Conservation (phyloP, 1,139 yeast genomes). For the Arxiozyma heterogenica region DNA sequence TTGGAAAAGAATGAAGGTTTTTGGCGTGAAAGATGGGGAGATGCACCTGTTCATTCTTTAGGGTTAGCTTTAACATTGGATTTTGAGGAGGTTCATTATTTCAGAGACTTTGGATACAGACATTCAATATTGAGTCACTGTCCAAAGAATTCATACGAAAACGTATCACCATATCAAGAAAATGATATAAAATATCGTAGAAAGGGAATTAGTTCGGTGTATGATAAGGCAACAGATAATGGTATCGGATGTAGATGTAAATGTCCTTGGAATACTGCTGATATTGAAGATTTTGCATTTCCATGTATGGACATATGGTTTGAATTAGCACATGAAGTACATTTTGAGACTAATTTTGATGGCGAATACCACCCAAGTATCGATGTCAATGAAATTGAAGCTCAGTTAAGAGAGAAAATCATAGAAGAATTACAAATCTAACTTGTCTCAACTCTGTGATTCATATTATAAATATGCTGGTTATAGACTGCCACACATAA, state of each 20-base stretch:
- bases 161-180: conserved; percentile 35
- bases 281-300: conserved; percentile 10
- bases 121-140: conserved; percentile 78
- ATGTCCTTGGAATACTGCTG: conserved; percentile 46
- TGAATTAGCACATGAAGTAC: conserved; percentile 10
- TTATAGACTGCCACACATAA: background rate
- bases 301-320: conserved; percentile 13
- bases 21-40: conserved; percentile 88
- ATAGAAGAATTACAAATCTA: background rate
- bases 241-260: conserved; percentile 84
- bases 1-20: conserved; percentile 72
- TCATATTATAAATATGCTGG: background rate
- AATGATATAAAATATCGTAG: conserved; percentile 15
- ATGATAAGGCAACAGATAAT: conserved; percentile 27
- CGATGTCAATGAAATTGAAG: conserved; percentile 11
- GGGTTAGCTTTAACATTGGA: conserved; percentile 70
- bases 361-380: conserved; percentile 9
- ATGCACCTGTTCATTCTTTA: conserved; percentile 83
- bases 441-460: background rate
- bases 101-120: conserved; percentile 80
- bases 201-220: conserved; percentile 18
- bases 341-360: conserved; percentile 9
- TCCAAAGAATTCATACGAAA: conserved; percentile 45
- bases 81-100: conserved; percentile 67
- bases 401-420: conserved; percentile 8